Percentiles rank a stretch among this genome's conserved stretches.
These are phyloP conservation scores for Castanospermum australe DNA, from an alignment of 306 rosid species.

Conservation along the genomic window DNA sequence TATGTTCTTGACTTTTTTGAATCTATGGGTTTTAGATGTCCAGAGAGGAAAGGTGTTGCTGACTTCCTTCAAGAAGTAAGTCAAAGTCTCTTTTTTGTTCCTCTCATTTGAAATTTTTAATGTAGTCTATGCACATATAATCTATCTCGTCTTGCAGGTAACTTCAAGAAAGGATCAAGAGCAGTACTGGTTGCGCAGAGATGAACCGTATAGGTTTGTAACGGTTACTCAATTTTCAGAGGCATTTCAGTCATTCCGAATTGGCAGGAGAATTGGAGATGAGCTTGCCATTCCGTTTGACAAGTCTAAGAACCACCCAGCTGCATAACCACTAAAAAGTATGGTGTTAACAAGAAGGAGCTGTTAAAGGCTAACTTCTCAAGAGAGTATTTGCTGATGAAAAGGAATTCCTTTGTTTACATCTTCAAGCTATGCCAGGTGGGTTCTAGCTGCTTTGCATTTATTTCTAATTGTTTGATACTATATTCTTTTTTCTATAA, in stretches of 20 bases:
- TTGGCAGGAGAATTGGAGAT: conserved; percentile 34
- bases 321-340: conserved; percentile 46
- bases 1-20: conserved; percentile 54
- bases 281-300: conserved; percentile 48
- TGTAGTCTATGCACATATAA: neutral
- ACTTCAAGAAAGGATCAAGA: conserved; percentile 63
- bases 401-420: conserved; percentile 52
- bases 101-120: neutral
- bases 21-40: conserved; percentile 57
- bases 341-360: conserved; percentile 46
- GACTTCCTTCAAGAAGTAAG: conserved; percentile 66
- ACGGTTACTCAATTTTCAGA: conserved; percentile 48
- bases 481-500: neutral
- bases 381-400: conserved; percentile 55
- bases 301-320: conserved; percentile 54
- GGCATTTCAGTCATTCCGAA: conserved; percentile 46
- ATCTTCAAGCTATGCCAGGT: conserved; percentile 53
- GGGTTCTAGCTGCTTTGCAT: neutral
- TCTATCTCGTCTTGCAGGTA: conserved; percentile 21
- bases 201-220: conserved; percentile 41
- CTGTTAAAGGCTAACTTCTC: conserved; percentile 55
- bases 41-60: conserved; percentile 58
- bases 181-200: conserved; percentile 50
- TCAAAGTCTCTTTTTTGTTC: neutral
- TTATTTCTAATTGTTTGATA: neutral